phyloP scores from a whole-genome alignment of 352 stramenopile species.

The Pythium sp. region DNA sequence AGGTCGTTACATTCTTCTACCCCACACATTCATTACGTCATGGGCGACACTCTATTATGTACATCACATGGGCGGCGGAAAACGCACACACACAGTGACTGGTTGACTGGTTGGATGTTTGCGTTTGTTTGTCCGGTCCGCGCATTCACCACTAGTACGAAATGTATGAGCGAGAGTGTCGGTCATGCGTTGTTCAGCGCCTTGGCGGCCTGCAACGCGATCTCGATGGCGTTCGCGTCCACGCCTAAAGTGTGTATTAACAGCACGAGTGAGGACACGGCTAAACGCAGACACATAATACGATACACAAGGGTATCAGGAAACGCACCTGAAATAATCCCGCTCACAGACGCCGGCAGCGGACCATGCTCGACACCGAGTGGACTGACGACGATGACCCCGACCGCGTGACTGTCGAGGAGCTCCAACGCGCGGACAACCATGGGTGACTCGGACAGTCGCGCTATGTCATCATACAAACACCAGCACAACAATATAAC shows the following conservation, averaged over 20 bases:
- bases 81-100: no score
- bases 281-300: no score
- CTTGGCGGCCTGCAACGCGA: conserved; percentile 9
- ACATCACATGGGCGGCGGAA: not conserved
- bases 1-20: not conserved
- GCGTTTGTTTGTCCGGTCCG: not conserved
- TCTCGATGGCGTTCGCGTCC: not conserved
- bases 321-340: conserved; percentile 29
- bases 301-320: not conserved
- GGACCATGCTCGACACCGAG: conserved; percentile 29
- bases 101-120: not conserved
- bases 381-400: conserved; percentile 32
- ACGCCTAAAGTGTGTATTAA: not conserved
- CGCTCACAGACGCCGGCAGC: conserved; percentile 29
- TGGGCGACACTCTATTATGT: not conserved
- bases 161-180: not conserved
- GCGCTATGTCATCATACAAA: conserved; percentile 14
- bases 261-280: not conserved
- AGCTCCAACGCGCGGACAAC: conserved; percentile 31
- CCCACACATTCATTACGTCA: not conserved
- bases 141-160: not conserved
- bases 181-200: not conserved
- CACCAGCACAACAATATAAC: not conserved
- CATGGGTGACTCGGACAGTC: conserved; percentile 30
- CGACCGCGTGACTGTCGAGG: conserved; percentile 19